Evolutionary conservation across 331 rosid species (phyloP), one percentile per base, ranked within the genome.

Genomic region (Saraca asoca): DNA sequence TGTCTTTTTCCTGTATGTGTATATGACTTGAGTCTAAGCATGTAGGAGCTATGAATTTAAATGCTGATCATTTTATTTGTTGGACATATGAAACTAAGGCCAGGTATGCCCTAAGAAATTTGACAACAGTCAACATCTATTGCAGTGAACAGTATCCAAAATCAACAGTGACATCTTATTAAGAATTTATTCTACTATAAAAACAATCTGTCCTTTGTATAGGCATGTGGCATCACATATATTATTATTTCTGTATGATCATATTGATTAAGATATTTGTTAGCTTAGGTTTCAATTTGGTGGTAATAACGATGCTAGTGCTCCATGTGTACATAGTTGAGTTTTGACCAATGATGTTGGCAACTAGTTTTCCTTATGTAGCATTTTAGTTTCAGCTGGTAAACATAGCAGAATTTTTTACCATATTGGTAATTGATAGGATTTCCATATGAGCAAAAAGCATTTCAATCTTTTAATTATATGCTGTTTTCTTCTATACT

Each of bases 41-140:
- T 49, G 48, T 55, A 63, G 20, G 19, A 64, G 64, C 33, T 15
- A 29, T 49, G 38, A 68, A 41, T 53, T 55, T 34, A 68, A 67
- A n/a, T 38, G 16, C 12, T 24, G 33, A 34, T 15, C 34, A 42
- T 55, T 51, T 60, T 16, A 45, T 17, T 63, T 48, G 45, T 62
- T 64, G 39, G 13, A 56, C 9, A 48, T 39, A 1, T 5, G 10
- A 2, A 7, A 9, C 11, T 39, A 39, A 39, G 43, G 43, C 43
- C 11, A 39, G 43, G 11, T 39, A 39, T 7, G 11, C 43, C 43
- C 11, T 39, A 8, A 39, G 8, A 39, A 39, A 39, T 39, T 7
- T 7, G 5, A 7, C 43, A 39, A 8, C 0, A 39, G 11, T 39
- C 43, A 39, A 7, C 43, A 39, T 37, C 8, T 37, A 37, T 37